Evolutionary conservation across 768 basidiomycete species (phyloP).

Genomic region (Lentinula sp.): DNA sequence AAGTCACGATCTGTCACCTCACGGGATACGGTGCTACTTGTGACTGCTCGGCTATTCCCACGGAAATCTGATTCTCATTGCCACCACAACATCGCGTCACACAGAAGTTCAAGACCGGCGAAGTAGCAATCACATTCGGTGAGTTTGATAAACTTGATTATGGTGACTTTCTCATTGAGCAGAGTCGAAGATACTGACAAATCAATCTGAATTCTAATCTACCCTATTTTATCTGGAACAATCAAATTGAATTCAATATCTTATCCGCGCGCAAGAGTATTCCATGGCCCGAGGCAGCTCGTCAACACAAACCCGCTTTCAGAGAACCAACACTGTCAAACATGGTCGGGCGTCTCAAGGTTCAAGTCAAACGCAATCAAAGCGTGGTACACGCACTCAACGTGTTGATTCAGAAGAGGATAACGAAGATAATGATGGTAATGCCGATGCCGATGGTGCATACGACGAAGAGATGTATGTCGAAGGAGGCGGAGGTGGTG

Average conservation of each 20-base stretch:
- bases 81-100: no score
- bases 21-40: neutral
- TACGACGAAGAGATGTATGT: constrained; percentile 27
- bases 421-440: constrained; percentile 18
- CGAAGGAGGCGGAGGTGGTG: constrained; percentile 23
- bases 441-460: constrained; percentile 29
- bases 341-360: neutral
- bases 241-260: neutral
- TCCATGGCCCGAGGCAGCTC: neutral
- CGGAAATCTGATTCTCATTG: no score
- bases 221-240: no score
- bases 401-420: constrained; percentile 4
- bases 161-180: no score
- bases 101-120: no score
- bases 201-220: no score
- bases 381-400: neutral
- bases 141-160: neutral
- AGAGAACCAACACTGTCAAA: neutral
- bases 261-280: neutral
- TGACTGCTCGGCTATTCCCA: no score
- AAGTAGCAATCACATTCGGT: no score
- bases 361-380: neutral
- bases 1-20: neutral
- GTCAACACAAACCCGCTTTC: neutral
- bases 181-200: no score